A percentile compares a stretch with the other conserved stretches of the same genome.
Evolutionary conservation across 2,329 filamentous ascomycete genomes (phyloP).

Genomic region (Boeremia lycopersici): DNA sequence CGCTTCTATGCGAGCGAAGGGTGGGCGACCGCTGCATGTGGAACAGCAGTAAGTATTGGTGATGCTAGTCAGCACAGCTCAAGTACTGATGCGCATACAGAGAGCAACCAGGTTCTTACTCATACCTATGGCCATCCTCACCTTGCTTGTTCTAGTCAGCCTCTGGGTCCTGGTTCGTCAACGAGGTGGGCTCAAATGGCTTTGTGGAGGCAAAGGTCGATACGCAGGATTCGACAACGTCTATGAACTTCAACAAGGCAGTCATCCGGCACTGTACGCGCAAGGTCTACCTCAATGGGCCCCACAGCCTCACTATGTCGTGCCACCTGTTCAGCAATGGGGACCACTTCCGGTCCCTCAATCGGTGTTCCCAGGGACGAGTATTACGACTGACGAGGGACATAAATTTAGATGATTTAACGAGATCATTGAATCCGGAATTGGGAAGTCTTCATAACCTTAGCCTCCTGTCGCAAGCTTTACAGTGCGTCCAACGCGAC

Average conservation of each 20-base stretch:
- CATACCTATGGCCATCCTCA: constrained; percentile 29
- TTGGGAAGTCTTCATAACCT: no score
- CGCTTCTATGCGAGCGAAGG: constrained; percentile 20
- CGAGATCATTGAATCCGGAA: neutral
- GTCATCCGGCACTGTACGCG: neutral
- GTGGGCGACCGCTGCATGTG: constrained; percentile 36
- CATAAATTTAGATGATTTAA: neutral
- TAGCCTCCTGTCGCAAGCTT: no score
- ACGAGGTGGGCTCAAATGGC: constrained; percentile 37
- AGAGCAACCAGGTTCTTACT: constrained; percentile 35
- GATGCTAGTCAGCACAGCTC: neutral
- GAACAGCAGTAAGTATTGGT: constrained; percentile 23
- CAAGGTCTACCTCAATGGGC: constrained; percentile 5
- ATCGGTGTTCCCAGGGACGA: neutral
- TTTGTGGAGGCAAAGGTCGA: constrained; percentile 33
- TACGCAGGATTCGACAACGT: constrained; percentile 36
- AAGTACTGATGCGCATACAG: constrained; percentile 10
- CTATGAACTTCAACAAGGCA: constrained; percentile 24
- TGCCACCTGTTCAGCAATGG: constrained; percentile 17
- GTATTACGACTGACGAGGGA: neutral
- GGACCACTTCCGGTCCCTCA: constrained; percentile 7
- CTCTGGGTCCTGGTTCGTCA: constrained; percentile 28
- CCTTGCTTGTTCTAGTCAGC: constrained; percentile 24
- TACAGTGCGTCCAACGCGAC: neutral
- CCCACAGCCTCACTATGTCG: constrained; percentile 3